Evolutionary conservation across 768 basidiomycete genomes (phyloP), one percentile per base, ranked within the genome.

Genomic region (Jaapia argillacea): DNA sequence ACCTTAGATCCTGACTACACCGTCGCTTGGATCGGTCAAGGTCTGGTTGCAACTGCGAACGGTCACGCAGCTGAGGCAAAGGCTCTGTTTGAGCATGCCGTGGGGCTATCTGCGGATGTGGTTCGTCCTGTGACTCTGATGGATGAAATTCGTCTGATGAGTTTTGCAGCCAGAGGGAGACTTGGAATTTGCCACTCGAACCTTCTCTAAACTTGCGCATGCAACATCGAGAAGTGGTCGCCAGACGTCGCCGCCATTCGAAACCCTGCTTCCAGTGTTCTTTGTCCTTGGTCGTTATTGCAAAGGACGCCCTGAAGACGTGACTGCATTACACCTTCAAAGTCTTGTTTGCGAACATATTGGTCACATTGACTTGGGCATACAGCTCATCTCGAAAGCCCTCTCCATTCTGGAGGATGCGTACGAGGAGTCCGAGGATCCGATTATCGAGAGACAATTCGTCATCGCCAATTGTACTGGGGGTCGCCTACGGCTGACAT

Each of bases 1-100:
- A 80, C 84, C 14, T 70, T 92, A 36, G 92, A 98, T 65, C 89
- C 94, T 5, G 94, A 98, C 55, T 84, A 81, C 62, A 72, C 84
- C 1, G 55, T 80, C 18, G 82, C 91, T 5, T 99, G 96, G 96
- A 70, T 94, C 18, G 96, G 91, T 1, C 92, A 93, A 58, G 85
- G 76, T 3, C 60, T 89, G 21, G 69, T 88, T 35, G 85, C 85
- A 36, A 70, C 67, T 14, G 56, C 62, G 24, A 75, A 77, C 44
- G 75, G 72, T 3, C 74, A 87, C 42, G 58, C 71, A 24, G 51
- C 56, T 4, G 82, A 91, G 43, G 80, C 86, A 2, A 67, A 68
- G 16, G 69, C 79, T 3, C 58, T 96, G 45, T 72, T 91, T 24
- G 78, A 79, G 47, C 85, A 92, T 60, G 83, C 83, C 7, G 71